Evolutionary conservation across 139 green algal genomes (phyloP), one percentile per base, ranked within the genome.

Genomic region (Pleodorina starrii): DNA sequence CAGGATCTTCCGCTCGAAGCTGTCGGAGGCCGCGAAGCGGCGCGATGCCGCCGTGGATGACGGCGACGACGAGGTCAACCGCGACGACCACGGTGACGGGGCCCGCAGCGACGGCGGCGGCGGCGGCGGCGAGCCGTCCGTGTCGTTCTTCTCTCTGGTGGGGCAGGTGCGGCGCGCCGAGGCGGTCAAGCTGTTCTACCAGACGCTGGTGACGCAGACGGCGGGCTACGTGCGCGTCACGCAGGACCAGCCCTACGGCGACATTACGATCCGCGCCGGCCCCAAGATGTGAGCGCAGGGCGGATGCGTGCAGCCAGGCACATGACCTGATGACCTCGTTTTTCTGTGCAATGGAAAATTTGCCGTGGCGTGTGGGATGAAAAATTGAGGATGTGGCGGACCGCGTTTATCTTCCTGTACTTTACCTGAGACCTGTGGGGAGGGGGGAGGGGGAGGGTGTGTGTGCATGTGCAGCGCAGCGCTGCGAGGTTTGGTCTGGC

Each of bases 101-200:
- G n/a, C n/a, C n/a, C n/a, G 50, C 14, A 60, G 50, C 17, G 50
- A 17, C 50, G 50, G 50, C 50, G 50, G 50, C 50, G 50, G 50
- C 66, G 32, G n/a, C n/a, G 46, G 38, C 32, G 32, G 10, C 0
- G 74, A 51, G 38, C 38, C 50, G 32, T 29, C 3, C 23, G 32
- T 92, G 44, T 88, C 75, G 76, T 79, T 92, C 32, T 90, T 92
- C 73, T 27, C 19, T 0, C 79, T 92, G 57, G 79, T 82, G 11
- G 38, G 35, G 5, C 71, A 40, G 25, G 59, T 92, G 69, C 35
- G n/a, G 19, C 85, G 90, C 29, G 14, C 46, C 7, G 69, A 88
- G 63, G 90, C 90, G 5, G 90, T 89, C 29, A 92, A 88, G 78
- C 85, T 92, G 32, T 92, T 92, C 79, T 90, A 91, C 85, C 90